A percentile compares a stretch with the other conserved stretches of the same genome.
Evolutionary conservation across 345 rosid genomes (phyloP).

Genomic region (Eucalyptus curtisii): DNA sequence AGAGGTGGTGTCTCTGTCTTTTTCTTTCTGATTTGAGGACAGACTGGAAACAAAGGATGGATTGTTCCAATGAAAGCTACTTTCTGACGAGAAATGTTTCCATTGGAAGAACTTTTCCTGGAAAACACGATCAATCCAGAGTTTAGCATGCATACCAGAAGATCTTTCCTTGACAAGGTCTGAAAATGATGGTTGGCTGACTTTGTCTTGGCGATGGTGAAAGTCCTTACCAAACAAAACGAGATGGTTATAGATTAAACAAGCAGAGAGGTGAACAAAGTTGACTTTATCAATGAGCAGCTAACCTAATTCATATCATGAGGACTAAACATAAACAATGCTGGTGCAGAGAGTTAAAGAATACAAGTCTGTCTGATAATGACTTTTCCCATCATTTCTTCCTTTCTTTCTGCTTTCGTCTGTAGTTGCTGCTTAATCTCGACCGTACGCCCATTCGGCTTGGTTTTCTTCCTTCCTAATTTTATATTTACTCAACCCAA

Average conservation of each 20-base stretch:
- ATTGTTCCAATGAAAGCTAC: not conserved
- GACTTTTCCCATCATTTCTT: not conserved
- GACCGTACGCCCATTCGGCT: not conserved
- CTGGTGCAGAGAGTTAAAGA: not conserved
- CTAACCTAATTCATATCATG: not conserved
- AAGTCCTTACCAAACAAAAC: not conserved
- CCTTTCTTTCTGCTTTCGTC: not conserved
- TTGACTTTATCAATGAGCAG: not conserved
- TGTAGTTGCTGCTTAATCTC: not conserved
- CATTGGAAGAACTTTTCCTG: not conserved
- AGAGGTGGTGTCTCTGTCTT: not conserved
- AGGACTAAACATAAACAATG: not conserved
- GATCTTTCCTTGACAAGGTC: not conserved
- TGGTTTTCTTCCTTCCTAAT: not conserved
- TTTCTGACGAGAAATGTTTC: not conserved
- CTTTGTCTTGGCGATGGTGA: not conserved
- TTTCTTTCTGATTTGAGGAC: not conserved
- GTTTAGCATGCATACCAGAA: not conserved
- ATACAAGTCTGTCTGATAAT: not conserved
- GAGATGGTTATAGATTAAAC: not conserved
- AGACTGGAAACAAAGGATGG: not conserved
- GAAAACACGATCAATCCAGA: not conserved
- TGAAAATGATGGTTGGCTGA: not conserved
- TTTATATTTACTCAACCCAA: too few relatives aligned
- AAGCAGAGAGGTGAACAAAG: not conserved